Evolutionary conservation across 805 yeast species (phyloP), one percentile per base, ranked within the genome.

Genomic region (Wickerhamiella domercqiae): DNA sequence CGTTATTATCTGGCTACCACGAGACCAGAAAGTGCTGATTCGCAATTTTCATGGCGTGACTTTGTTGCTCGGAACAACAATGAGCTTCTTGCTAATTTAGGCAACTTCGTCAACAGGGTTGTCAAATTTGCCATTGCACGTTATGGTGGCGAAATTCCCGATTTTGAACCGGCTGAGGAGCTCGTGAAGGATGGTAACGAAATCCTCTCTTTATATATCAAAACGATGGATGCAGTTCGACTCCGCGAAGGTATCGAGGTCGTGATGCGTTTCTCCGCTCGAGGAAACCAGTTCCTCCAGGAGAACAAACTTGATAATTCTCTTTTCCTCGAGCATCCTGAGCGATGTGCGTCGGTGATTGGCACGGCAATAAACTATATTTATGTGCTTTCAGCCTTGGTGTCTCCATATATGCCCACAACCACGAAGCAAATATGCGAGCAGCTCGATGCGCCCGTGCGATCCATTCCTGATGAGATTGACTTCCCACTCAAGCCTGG

Each of bases 11-110:
- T 90, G 57, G 78, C 94, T 3, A 71, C 84, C 32, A 74, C 86
- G 24, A 75, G 99, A 59, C 99, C 99, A 22, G 99, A 90, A 66
- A 67, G 84, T 31, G 75, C 93, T 35, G 99, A 90, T 60, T 77
- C 98, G 18, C 95, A 87, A 57, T 90, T 90, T 63, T 84, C 97
- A 3, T 90, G 99, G 99, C 71, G 70, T 39, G 97, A 90, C 57
- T 87, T 87, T 61, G 96, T 83, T 47, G 70, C 93, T 35, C 79
- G 84, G 61, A 90, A 90, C 60, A 90, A 90, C 66, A 72, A 80
- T 47, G 98, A 90, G 63, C 67, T 90, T 54, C 68, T 90, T 60
- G 95, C 97, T 37, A 90, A 90, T 62, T 67, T 90, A 56, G 99
- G 98, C 61, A 90, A 90, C 65, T 83, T 84, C 53, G 96, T 84